Base-by-base conservation (phyloP, 129 eudicot genomes). In the Logfia minima region DNA sequence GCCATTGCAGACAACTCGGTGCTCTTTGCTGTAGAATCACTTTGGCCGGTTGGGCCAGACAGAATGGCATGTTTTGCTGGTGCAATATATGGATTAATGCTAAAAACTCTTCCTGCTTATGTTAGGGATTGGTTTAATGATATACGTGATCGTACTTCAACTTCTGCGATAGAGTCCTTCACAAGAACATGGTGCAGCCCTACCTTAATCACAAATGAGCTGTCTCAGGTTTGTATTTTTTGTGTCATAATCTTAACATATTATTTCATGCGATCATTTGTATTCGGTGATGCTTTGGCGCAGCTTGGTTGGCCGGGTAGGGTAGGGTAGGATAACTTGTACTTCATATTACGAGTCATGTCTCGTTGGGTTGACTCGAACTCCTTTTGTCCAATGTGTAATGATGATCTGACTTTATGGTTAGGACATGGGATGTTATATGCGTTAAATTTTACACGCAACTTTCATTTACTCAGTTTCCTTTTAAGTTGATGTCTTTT, bases 151-250 rank as follows among this genome's bases (percentile, higher is more conserved):
- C 96, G 96, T 32, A 82, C 94, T 17, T 80, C 79, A 35, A 85
- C 88, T 56, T 85, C 87, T 85, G 83, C 90, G 8, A 84, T 95
- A 19, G 99, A 95, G 77, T 89, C 89, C 26, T 95, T 95, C 81
- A 92, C 99, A 11, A 89, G 85, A 84, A 66, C 86, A 51, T 92
- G 97, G 88, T 95, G 99, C 78, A 89, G 99, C 76, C 99, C 99
- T 22, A 82, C 88, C 70, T 74, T 95, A 73, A 88, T 95, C 31
- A 76, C 88, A 68, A 86, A 89, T 85, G 99, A 92, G 74, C 76
- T 95, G 68, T 81, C 92, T 88, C 99, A 95, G 97, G 99, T 94
- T 35, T 66, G 87, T 79, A 22, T 26, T 71, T 59, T 7, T 28
- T 45, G 21, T 43, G 14, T 26, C 37, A 48, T 65, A 8, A 24